Conservation (phyloP, 352 stramenopile genomes). For the Globisporangium iwayamae region DNA sequence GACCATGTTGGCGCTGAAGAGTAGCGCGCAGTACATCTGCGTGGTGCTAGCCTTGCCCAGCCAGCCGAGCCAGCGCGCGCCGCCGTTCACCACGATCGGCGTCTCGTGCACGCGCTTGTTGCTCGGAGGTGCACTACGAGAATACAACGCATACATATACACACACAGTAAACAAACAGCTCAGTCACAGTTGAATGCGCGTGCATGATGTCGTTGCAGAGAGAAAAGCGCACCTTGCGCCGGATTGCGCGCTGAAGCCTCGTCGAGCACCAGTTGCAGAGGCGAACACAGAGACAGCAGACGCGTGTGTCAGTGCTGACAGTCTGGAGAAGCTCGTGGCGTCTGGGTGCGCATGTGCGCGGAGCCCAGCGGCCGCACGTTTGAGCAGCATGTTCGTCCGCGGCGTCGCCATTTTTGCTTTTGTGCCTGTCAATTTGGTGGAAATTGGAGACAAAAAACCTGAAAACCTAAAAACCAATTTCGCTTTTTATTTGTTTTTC, state of each 20-base stretch:
- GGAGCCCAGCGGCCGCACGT: background rate
- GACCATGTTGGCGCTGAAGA: constrained; percentile 60
- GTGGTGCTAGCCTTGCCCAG: constrained; percentile 52
- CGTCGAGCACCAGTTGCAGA: background rate
- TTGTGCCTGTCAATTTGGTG: background rate
- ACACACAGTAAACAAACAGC: background rate
- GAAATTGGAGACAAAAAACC: background rate
- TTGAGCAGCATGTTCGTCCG: constrained; percentile 1
- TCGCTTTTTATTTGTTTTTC: too few relatives aligned
- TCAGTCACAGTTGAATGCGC: background rate
- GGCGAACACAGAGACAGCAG: background rate
- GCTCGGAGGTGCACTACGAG: constrained; percentile 20
- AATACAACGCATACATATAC: background rate
- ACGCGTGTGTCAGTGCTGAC: background rate
- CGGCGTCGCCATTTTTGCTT: background rate
- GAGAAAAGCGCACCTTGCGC: constrained; percentile 2
- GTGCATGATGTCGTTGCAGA: background rate
- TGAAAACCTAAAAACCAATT: too few relatives aligned
- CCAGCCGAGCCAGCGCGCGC: constrained; percentile 48
- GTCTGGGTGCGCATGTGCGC: background rate
- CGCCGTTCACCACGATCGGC: constrained; percentile 46
- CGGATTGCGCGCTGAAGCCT: constrained; percentile 3
- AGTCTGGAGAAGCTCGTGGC: background rate
- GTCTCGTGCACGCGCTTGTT: constrained; percentile 51
- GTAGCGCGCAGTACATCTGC: constrained; percentile 74